Percentiles rank a stretch among this genome's conserved stretches.
phyloP scores from a whole-genome alignment of 2,329 filamentous ascomycete genomes.

The Sclerotinia spermophila region DNA sequence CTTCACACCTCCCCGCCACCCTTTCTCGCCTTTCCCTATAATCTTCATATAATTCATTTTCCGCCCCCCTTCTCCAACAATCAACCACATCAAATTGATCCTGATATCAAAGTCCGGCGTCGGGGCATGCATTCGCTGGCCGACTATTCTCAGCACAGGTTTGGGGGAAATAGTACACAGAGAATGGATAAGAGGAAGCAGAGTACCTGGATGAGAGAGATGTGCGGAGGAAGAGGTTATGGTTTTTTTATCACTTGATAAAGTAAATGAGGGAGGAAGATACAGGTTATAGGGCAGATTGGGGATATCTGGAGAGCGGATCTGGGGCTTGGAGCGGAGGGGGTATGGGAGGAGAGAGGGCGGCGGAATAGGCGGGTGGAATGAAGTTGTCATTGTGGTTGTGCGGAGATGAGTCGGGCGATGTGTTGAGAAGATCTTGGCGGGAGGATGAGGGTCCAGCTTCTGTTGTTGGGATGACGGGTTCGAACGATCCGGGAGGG shows the following conservation, averaged over 20 bases:
- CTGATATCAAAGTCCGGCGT: constrained; percentile 51
- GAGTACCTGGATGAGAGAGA: constrained; percentile 44
- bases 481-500: constrained; percentile 24
- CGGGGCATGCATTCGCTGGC: constrained; percentile 35
- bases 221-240: constrained; percentile 48
- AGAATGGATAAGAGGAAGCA: constrained; percentile 46
- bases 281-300: constrained; percentile 40
- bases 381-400: constrained; percentile 24
- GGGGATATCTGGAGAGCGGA: constrained; percentile 29
- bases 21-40: constrained; percentile 48
- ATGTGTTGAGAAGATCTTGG: background rate
- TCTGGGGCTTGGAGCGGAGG: constrained; percentile 12
- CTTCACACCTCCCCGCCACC: constrained; percentile 42
- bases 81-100: constrained; percentile 52
- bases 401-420: constrained; percentile 17
- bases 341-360: constrained; percentile 21
- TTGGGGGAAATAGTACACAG: constrained; percentile 54
- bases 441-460: constrained; percentile 20
- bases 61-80: constrained; percentile 46
- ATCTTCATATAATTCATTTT: constrained; percentile 52
- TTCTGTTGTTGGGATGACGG: constrained; percentile 25
- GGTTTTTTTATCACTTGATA: constrained; percentile 47
- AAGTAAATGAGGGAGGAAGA: constrained; percentile 48
- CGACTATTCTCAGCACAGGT: constrained; percentile 49
- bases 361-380: constrained; percentile 33